phyloP scores from a whole-genome alignment of 106 monocot species.

The Xerophyta viscosa region DNA sequence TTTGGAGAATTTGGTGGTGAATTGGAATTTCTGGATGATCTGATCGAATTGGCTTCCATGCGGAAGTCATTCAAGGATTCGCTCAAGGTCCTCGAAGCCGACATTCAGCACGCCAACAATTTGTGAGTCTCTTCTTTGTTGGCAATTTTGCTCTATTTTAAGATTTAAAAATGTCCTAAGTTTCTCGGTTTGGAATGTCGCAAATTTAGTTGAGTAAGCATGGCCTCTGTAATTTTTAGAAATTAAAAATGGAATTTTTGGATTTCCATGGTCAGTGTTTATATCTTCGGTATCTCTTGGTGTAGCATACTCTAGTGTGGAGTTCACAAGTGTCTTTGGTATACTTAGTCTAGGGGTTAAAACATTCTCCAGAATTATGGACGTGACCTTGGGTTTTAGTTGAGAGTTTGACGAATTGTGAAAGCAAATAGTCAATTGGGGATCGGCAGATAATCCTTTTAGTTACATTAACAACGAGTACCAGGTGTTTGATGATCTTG shows the following conservation, averaged over 20 bases:
- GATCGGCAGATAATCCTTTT: too few species aligned
- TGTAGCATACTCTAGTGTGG: not conserved
- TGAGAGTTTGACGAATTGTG: too few species aligned
- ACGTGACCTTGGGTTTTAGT: too few species aligned
- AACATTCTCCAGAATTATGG: too few species aligned
- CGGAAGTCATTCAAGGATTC: slow-evolving; percentile 98
- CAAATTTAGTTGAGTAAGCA: not conserved
- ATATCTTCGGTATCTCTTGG: not conserved
- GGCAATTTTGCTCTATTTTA: not conserved
- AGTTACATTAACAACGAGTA: too few species aligned
- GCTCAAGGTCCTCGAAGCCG: slow-evolving; percentile 90
- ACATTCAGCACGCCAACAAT: slow-evolving; percentile 97
- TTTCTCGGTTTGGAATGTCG: not conserved
- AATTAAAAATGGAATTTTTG: not conserved
- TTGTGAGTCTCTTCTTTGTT: slow-evolving; percentile 39
- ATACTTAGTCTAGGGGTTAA: too few species aligned
- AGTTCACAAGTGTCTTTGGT: too few species aligned
- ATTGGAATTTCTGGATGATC: too few species aligned
- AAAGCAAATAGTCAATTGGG: too few species aligned
- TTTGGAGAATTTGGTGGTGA: too few species aligned
- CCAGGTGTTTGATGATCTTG: too few species aligned
- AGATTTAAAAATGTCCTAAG: not conserved
- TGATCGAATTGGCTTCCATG: too few species aligned
- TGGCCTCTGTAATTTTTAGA: not conserved
- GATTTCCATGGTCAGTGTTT: not conserved